Evolutionary conservation across 371 early-diverging fungal genomes (phyloP).

Genomic region (Syncephalastrum sp.): DNA sequence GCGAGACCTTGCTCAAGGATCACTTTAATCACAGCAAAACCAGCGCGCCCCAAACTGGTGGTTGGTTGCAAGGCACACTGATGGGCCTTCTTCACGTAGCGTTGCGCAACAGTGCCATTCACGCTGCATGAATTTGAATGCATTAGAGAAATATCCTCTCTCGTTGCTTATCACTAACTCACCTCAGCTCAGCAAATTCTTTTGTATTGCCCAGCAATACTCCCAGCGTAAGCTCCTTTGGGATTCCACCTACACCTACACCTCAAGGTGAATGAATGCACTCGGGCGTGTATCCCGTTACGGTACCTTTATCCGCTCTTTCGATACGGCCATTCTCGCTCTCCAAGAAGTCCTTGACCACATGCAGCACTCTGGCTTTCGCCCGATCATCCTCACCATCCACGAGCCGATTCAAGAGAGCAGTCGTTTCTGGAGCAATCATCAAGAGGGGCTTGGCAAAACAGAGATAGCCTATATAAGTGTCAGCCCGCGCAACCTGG

Average conservation of each 20-base stretch:
- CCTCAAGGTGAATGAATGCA: no score
- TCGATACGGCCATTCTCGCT: constrained; percentile 57
- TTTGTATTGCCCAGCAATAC: constrained; percentile 73
- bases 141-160: background rate
- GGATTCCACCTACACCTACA: background rate
- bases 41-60: constrained; percentile 49
- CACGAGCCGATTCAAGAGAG: constrained; percentile 71
- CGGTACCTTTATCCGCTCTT: constrained; percentile 36
- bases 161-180: background rate
- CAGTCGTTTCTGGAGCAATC: constrained; percentile 52
- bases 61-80: constrained; percentile 60
- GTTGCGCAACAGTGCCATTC: constrained; percentile 82
- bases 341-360: constrained; percentile 69
- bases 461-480: constrained; percentile 65
- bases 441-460: constrained; percentile 71
- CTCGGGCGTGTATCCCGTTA: no score
- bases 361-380: constrained; percentile 67
- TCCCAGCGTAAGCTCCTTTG: background rate
- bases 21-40: constrained; percentile 76
- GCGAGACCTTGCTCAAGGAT: constrained; percentile 85
- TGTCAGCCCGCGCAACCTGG: background rate
- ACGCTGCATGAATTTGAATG: constrained; percentile 42
- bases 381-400: constrained; percentile 40
- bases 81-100: constrained; percentile 71
- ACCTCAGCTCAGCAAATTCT: constrained; percentile 78